These are phyloP conservation scores for Daldinia decipiens DNA, from an alignment of 495 filamentous ascomycete genomes.

Conservation along the genomic window DNA sequence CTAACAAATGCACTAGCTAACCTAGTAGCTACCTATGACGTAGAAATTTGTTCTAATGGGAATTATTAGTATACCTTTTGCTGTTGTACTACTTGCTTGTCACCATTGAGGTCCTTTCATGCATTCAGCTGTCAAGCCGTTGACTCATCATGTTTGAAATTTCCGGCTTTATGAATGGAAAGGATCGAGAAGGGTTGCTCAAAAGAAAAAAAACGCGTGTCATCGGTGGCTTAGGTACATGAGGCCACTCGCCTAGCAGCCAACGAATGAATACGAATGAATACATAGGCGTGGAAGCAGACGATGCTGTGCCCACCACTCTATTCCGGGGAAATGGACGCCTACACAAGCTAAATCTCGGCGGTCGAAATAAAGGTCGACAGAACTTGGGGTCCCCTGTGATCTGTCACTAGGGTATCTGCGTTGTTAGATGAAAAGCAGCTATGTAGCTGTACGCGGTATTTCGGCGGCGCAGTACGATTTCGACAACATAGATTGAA, in stretches of 20 bases:
- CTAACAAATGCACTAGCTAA: not conserved
- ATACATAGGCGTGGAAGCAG: slow-evolving; percentile 13
- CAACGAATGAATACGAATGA: slow-evolving; percentile 10
- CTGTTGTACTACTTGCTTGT: not conserved
- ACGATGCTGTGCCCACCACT: slow-evolving; percentile 20
- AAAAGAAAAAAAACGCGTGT: slow-evolving; percentile 44
- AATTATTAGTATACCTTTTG: not conserved
- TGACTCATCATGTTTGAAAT: slow-evolving; percentile 3
- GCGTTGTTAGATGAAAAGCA: slow-evolving; percentile 11
- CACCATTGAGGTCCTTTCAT: not conserved
- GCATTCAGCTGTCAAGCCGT: not conserved
- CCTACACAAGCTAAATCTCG: slow-evolving; percentile 18
- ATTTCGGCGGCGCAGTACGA: slow-evolving; percentile 29
- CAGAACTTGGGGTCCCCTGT: slow-evolving; percentile 21
- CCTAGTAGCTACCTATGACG: not conserved
- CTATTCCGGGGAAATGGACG: slow-evolving; percentile 27
- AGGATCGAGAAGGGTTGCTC: slow-evolving; percentile 6
- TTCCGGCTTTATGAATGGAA: slow-evolving; percentile 2
- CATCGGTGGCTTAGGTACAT: slow-evolving; percentile 33
- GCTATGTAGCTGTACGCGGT: slow-evolving; percentile 13
- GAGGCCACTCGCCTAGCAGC: not conserved
- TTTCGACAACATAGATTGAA: slow-evolving; percentile 3
- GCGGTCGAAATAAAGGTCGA: slow-evolving; percentile 32
- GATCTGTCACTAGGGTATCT: slow-evolving; percentile 37
- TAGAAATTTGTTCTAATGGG: not conserved